Conservation (phyloP, 1,139 yeast genomes). For the Nadsonia commutata region DNA sequence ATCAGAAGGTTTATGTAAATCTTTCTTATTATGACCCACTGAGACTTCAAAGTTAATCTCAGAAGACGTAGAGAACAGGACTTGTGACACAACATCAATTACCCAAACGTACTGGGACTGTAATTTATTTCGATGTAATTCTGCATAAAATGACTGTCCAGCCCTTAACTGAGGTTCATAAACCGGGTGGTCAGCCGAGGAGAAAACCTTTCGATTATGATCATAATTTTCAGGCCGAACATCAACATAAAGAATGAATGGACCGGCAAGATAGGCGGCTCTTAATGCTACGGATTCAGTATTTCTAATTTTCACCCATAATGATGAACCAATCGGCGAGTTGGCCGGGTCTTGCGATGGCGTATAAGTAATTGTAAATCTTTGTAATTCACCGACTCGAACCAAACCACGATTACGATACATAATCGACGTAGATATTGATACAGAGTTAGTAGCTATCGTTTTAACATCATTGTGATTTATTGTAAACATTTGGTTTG, state of each 20-base stretch:
- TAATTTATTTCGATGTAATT: constrained; percentile 31
- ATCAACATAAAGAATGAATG: constrained; percentile 77
- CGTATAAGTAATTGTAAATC: constrained; percentile 33
- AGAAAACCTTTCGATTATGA: constrained; percentile 38
- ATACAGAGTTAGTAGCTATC: too few species aligned
- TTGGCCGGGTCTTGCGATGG: constrained; percentile 20
- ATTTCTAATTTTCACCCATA: constrained; percentile 62
- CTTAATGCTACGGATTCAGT: constrained; percentile 59
- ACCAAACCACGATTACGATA: constrained; percentile 29
- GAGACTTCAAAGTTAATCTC: constrained; percentile 56
- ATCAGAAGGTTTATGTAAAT: constrained; percentile 19
- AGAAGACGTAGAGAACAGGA: constrained; percentile 58
- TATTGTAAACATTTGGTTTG: too few species aligned
- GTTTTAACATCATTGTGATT: too few species aligned
- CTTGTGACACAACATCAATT: constrained; percentile 76
- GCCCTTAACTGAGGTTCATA: constrained; percentile 67
- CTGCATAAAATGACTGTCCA: constrained; percentile 44
- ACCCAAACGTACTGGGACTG: constrained; percentile 52
- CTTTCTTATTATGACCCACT: constrained; percentile 37
- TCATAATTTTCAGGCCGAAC: constrained; percentile 52
- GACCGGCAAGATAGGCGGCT: constrained; percentile 86
- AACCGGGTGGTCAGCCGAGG: constrained; percentile 61
- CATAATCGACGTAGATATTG: constrained; percentile 14
- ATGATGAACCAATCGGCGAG: constrained; percentile 14
- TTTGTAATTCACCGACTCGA: constrained; percentile 43